Percentiles rank a stretch among this genome's conserved stretches.
These are phyloP conservation scores for Anthostomella pinea DNA, from an alignment of 2,329 filamentous ascomycete species.

Conservation along the genomic window DNA sequence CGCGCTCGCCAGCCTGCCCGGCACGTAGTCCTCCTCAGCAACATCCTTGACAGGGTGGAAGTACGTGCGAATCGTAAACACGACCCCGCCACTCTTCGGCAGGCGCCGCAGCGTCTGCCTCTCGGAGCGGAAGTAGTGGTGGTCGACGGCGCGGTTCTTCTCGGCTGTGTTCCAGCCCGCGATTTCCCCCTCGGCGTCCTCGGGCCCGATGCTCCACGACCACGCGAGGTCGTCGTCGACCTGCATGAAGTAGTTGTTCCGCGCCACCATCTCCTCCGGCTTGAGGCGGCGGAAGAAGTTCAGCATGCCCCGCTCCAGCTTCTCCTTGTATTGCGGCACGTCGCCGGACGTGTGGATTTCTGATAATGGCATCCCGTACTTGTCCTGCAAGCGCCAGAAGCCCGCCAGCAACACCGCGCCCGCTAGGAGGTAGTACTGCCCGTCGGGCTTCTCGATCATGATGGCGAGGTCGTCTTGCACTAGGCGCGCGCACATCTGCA, in stretches of 20 bases:
- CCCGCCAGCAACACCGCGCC: conserved; percentile 74
- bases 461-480: conserved; percentile 81
- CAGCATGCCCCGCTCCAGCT: conserved; percentile 35
- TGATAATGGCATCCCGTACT: conserved; percentile 73
- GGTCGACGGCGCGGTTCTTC: conserved; percentile 67
- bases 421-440: conserved; percentile 77
- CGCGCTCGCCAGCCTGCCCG: conserved; percentile 73
- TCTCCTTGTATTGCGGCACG: conserved; percentile 47
- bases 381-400: conserved; percentile 81
- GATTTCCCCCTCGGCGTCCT: conserved; percentile 53
- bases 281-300: conserved; percentile 70
- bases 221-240: conserved; percentile 76
- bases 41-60: conserved; percentile 70
- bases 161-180: conserved; percentile 74
- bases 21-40: conserved; percentile 70
- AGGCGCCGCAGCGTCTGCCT: conserved; percentile 66
- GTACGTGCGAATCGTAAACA: conserved; percentile 79
- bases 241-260: conserved; percentile 88
- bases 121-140: conserved; percentile 77
- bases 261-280: conserved; percentile 59
- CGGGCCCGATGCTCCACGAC: conserved; percentile 71
- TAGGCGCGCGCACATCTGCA: conserved; percentile 69
- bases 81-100: conserved; percentile 54
- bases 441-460: conserved; percentile 74
- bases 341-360: conserved; percentile 78